Evolutionary conservation across 768 basidiomycete genomes (phyloP), one percentile per base, ranked within the genome.

Genomic region (Kwoniella newhampshirensis): DNA sequence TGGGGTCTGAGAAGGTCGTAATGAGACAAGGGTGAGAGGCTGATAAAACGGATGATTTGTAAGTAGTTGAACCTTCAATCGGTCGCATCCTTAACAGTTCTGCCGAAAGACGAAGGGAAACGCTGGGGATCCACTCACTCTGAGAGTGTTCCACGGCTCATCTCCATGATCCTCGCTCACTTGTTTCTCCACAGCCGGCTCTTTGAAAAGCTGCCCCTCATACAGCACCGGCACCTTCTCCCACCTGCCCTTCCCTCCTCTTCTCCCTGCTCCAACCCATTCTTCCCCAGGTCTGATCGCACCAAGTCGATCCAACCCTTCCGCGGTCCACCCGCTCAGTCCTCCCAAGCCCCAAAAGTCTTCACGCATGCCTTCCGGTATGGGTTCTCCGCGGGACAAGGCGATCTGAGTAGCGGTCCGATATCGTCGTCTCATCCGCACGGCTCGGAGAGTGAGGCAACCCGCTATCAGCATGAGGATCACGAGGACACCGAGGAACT

Each of bases 401-500:
- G 70, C 70, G 4, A 66, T 41, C 44, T 72, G 67, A 11, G 65
- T 62, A 9, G 70, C 70, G 13, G 63, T 65, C 17, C 68, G 57
- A 44, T 67, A 72, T 27, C 68, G 60, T 17, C 70, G 30, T 32
- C 70, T 36, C 15, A 69, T 55, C 3, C 67, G 50, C 41, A 63
- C 57, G 4, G 67, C 68, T 36, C 68, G 50, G 21, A 61, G 45
- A 15, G 64, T 64, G 7, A 72, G 43, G 36, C 65, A 65, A 12
- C 55, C 70, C 9, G 67, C 70, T 30, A 67, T 40, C 3, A 51
- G n/a, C 11, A 72, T 41, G 12, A 72, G 51, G 35, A 72, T 42
- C 20, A 72, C 54, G 9, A 72, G 55, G 35, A 69, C 66, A 20
- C 70, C 70, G 2, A 72, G 66, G 51, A 72, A 72, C 70, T 72